phyloP scores from a whole-genome alignment of 225 moss, liverwort and hornwort genomes.

The Neckera pumila region DNA sequence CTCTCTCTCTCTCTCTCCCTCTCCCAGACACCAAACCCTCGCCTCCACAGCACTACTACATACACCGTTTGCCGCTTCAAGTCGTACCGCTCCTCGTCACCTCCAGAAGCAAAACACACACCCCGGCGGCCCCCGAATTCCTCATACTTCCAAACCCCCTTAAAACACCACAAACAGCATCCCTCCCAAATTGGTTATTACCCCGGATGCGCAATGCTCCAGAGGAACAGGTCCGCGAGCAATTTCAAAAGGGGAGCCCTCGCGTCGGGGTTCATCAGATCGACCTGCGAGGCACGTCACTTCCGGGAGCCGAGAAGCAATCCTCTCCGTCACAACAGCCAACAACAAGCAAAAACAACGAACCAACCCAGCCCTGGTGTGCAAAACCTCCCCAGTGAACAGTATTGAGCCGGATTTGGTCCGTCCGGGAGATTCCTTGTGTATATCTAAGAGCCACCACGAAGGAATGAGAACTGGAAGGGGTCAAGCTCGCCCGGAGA shows the following conservation, averaged over 20 bases:
- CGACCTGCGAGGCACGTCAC: background rate
- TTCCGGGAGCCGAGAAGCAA: background rate
- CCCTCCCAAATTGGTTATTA: background rate
- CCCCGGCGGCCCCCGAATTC: background rate
- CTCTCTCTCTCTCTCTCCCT: background rate
- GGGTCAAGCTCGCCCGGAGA: conserved; percentile 14
- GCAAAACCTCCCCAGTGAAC: background rate
- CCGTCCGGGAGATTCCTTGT: conserved; percentile 22
- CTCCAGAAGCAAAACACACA: background rate
- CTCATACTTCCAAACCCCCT: background rate
- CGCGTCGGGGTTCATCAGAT: conserved; percentile 36
- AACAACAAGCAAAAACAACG: background rate
- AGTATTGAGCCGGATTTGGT: conserved; percentile 19
- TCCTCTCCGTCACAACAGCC: background rate
- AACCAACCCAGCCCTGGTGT: background rate
- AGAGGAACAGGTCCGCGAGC: conserved; percentile 22
- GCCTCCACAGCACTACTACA: background rate
- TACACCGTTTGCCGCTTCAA: background rate
- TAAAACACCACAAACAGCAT: background rate
- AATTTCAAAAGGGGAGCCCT: background rate
- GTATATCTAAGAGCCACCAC: conserved; percentile 16
- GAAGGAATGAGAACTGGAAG: background rate
- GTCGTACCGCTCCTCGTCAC: background rate
- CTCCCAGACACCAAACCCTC: background rate
- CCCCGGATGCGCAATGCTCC: conserved; percentile 25